Evolutionary conservation across 2,329 filamentous ascomycete species (phyloP), one percentile per base, ranked within the genome.

Genomic region (Fusarium sp.): DNA sequence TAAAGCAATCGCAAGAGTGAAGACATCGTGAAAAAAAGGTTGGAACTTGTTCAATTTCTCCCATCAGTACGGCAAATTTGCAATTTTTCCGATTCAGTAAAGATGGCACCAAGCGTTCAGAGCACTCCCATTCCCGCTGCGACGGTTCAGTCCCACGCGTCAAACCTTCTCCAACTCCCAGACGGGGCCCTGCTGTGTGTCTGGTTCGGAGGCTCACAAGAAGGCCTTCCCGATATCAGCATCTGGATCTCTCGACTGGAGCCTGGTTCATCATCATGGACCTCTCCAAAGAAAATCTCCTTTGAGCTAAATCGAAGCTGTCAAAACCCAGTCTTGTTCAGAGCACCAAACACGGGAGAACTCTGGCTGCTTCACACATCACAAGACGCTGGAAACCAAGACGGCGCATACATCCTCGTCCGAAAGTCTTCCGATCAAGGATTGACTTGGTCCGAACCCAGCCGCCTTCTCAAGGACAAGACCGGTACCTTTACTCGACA

Each of bases 151-250:
- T 83, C 78, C 3, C 83, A 85, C 41, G 82, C 83, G 10, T 84
- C 83, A 11, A 84, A 84, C 59, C 76, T 85, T 10, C 73, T 84
- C 10, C 75, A 79, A 30, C 76, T 85, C 0, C 78, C 78, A 2
- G 77, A 83, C 66, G 77, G 77, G n/a, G 80, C 80, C 4, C 69
- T 84, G 1, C 71, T 85, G 0, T 84, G 82, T 61, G 78, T 75
- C 13, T 85, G 82, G 82, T 84, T 85, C 34, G 83, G 83, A 6
- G 83, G 83, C 2, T 83, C 80, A 0, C 82, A 84, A 61, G 82
- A 85, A 70, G 83, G 83, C 1, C 78, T 79, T 4, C 78, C 81
- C 1, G 83, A 85, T 51, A 84, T 85, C 43, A 80, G 77, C 57
- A 82, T 84, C 50, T 83, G 82, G 62, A 68, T 82, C 0, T 82